phyloP scores from a whole-genome alignment of 257 asterid species.

The Parsonsia alboflavescens region DNA sequence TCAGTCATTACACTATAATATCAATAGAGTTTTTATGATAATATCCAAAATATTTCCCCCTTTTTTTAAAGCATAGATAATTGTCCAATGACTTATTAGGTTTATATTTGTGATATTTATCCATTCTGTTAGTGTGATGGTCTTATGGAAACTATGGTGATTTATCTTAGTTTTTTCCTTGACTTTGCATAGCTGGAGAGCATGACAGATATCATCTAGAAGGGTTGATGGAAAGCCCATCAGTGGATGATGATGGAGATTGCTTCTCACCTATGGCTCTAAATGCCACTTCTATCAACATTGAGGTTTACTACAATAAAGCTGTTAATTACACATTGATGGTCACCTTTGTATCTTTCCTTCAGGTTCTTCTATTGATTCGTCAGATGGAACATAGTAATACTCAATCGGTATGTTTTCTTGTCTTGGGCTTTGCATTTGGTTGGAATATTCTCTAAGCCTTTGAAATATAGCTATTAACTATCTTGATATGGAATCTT shows the following conservation, averaged over 20 bases:
- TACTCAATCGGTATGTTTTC: constrained; percentile 79
- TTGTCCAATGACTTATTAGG: not conserved
- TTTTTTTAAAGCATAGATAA: not conserved
- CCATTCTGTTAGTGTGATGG: not conserved
- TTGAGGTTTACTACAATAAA: constrained; percentile 85
- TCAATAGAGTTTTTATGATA: not conserved
- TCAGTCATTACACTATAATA: too few relatives aligned
- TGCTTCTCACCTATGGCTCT: constrained; percentile 92
- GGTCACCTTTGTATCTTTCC: constrained; percentile 99
- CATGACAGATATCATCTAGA: constrained; percentile 71
- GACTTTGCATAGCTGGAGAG: constrained; percentile 62
- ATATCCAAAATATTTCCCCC: not conserved
- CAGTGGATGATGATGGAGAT: constrained; percentile 87
- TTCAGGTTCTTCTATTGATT: constrained; percentile 82
- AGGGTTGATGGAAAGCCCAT: constrained; percentile 98
- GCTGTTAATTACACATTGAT: constrained; percentile 94
- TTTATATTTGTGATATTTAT: not conserved
- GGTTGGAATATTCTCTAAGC: constrained; percentile 3
- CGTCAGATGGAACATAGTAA: constrained; percentile 98
- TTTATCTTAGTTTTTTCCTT: constrained; percentile 17
- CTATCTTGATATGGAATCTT: not conserved
- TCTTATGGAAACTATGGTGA: constrained; percentile 6
- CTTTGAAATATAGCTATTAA: not conserved
- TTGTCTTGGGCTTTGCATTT: constrained; percentile 1
- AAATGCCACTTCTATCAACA: constrained; percentile 86